Base-by-base conservation (phyloP, 108 stramenopile genomes). In the Cyclotella cryptica region DNA sequence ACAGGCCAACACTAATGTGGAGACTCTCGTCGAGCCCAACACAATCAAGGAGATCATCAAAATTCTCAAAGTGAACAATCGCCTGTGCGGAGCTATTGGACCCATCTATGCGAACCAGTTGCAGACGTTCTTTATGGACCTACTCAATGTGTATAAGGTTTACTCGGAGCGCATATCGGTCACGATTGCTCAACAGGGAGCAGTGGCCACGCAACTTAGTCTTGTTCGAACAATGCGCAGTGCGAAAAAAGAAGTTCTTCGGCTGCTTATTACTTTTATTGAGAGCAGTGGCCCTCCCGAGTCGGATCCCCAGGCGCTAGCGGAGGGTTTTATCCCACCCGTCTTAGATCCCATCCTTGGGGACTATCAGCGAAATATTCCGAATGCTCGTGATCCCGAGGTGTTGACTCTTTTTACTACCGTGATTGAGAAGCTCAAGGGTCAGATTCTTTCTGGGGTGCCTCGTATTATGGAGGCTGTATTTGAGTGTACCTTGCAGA, bases 121-220 rank as follows among this genome's bases (percentile, higher is more conserved):
- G 24, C 90, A 93, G 77, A 87, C 84, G 21, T 93, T 98, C 88
- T 99, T 98, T 75, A 83, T 96, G 69, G 98, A 99, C 72, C 88
- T 98, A 94, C 93, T 99, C 30, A 98, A 98, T 74, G 93, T 99
- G 24, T 99, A 98, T 90, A 93, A 95, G 86, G 91, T 97, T 42
- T 99, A 98, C 77, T 96, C 96, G 42, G 96, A 97, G 78, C 84
- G 94, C 62, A 96, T 99, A 81, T 93, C 96, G 14, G 72, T 81
- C 30, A 96, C 95, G n/a, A 90, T 98, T 14, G 89, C 90, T 10
- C 87, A 89, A 77, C 94, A 97, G 66, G 99, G 98, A 46, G 78
- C 89, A 10, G 86, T 89, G 59, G 98, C 96, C 40, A 96, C 96
- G 14, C 88, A 93, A 82, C 86, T 93, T 80, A 90, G 88, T 73